Evolutionary conservation across 305 asterid species (phyloP).

Genomic region (Fraxinus dipetala): DNA sequence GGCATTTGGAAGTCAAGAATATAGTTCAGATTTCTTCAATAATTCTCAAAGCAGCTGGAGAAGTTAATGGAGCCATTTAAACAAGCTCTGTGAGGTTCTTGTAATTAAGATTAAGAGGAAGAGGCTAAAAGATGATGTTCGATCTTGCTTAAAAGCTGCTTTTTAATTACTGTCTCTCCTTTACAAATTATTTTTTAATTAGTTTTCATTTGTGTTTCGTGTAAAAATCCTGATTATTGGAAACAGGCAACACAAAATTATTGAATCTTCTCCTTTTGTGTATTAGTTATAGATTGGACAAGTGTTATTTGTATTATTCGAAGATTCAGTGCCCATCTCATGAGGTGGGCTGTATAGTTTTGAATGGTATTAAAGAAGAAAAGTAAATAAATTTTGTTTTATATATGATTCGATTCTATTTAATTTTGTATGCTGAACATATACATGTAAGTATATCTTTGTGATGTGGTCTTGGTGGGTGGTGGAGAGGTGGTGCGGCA

Average conservation of each 20-base stretch:
- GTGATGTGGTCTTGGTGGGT: no score
- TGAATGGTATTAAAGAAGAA: not conserved
- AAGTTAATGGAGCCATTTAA: conserved; percentile 8
- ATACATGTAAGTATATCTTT: no score
- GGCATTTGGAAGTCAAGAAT: conserved; percentile 88
- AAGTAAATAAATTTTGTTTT: not conserved
- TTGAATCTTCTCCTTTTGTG: not conserved
- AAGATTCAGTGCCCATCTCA: not conserved
- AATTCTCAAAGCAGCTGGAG: conserved; percentile 60
- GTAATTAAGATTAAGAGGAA: not conserved
- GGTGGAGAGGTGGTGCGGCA: no score
- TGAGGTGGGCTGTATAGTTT: not conserved
- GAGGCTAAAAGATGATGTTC: not conserved
- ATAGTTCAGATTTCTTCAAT: conserved; percentile 48
- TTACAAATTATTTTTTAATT: not conserved
- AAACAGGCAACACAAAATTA: not conserved
- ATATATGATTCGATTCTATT: not conserved
- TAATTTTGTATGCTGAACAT: no score
- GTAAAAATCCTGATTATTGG: not conserved
- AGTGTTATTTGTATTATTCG: not conserved
- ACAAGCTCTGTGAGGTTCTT: not conserved
- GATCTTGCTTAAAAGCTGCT: not conserved
- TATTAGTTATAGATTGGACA: not conserved
- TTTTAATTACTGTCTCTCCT: no score
- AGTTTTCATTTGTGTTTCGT: not conserved